phyloP scores from a whole-genome alignment of 2,329 filamentous ascomycete species.

The Cordyceps javanica region DNA sequence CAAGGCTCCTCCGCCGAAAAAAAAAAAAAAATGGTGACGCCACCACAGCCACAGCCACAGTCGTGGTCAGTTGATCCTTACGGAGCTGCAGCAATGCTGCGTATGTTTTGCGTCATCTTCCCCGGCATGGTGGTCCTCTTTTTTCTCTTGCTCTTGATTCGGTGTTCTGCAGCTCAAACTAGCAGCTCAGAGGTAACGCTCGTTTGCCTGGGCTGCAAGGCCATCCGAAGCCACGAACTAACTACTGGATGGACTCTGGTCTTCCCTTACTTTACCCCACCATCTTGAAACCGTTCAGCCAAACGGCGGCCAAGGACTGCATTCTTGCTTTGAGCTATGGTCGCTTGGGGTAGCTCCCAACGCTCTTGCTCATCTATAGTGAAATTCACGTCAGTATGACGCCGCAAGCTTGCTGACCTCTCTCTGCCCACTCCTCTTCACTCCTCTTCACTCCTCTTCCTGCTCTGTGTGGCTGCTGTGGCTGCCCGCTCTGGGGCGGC shows the following conservation, averaged over 20 bases:
- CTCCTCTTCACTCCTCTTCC: not conserved
- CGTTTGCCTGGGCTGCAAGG: not conserved
- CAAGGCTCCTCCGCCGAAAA: conserved; percentile 7
- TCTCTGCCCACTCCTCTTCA: not conserved
- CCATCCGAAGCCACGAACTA: not conserved
- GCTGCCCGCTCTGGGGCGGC: not conserved
- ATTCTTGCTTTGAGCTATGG: not conserved
- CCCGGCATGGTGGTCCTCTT: not conserved
- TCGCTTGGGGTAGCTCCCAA: not conserved
- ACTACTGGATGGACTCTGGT: not conserved
- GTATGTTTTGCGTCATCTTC: conserved; percentile 13
- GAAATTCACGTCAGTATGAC: conserved; percentile 10
- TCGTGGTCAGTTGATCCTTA: not conserved
- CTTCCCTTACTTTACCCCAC: not conserved
- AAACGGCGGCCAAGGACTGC: not conserved
- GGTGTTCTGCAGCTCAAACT: not conserved
- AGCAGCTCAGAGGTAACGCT: not conserved
- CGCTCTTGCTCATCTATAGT: not conserved
- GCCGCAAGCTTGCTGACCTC: not conserved
- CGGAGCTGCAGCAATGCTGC: not conserved
- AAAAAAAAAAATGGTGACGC: conserved; percentile 17
- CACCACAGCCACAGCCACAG: conserved; percentile 21
- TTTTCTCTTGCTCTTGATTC: not conserved
- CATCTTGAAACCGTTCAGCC: conserved; percentile 4
- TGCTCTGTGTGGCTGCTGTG: not conserved